phyloP scores from a whole-genome alignment of 495 filamentous ascomycete genomes.

The Neurospora sp. region DNA sequence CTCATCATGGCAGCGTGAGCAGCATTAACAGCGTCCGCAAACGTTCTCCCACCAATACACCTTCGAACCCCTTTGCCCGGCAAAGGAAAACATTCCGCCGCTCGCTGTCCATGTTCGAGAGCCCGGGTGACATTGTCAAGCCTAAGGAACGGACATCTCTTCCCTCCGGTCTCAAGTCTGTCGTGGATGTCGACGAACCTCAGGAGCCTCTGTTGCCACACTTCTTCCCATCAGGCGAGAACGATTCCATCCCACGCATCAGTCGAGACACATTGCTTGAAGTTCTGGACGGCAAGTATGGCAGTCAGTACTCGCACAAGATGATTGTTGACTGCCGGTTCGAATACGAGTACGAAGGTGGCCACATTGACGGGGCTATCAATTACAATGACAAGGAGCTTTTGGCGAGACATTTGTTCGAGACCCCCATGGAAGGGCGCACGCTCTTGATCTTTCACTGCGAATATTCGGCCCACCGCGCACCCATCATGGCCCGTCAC shows the following conservation, averaged over 20 bases:
- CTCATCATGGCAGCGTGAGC: slow-evolving; percentile 41
- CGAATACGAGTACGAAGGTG: slow-evolving; percentile 96
- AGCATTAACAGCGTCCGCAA: slow-evolving; percentile 42
- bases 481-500: slow-evolving; percentile 90
- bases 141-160: slow-evolving; percentile 44
- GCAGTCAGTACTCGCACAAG: slow-evolving; percentile 59
- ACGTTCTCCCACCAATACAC: slow-evolving; percentile 63
- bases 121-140: slow-evolving; percentile 76
- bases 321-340: slow-evolving; percentile 94
- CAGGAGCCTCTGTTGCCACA: slow-evolving; percentile 71
- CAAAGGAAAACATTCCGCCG: slow-evolving; percentile 82
- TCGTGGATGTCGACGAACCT: slow-evolving; percentile 62
- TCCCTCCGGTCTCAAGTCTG: slow-evolving; percentile 48
- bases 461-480: slow-evolving; percentile 95
- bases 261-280: slow-evolving; percentile 65
- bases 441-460: slow-evolving; percentile 90
- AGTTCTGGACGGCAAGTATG: slow-evolving; percentile 79
- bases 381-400: slow-evolving; percentile 95
- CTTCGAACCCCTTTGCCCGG: slow-evolving; percentile 59
- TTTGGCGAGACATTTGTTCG: slow-evolving; percentile 69
- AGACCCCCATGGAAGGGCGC: slow-evolving; percentile 47
- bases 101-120: slow-evolving; percentile 95
- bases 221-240: slow-evolving; percentile 70
- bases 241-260: slow-evolving; percentile 81
- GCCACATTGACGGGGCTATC: slow-evolving; percentile 83